These are phyloP conservation scores for Selaginella moellendorffii DNA, from an alignment of 75 land plant genomes.

Conservation along the genomic window DNA sequence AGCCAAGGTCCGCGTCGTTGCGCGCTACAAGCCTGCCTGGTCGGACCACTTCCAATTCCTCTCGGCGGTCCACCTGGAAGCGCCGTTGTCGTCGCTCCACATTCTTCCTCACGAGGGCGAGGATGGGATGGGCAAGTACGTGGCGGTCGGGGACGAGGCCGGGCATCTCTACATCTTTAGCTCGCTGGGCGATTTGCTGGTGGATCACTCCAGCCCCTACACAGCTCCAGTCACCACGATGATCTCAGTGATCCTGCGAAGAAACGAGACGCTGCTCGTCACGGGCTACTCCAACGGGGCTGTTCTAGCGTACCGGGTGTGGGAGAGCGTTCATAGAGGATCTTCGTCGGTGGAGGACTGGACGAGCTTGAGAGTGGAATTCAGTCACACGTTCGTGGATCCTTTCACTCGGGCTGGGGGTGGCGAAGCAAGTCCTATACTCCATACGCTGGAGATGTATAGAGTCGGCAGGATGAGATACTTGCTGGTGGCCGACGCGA, in stretches of 20 bases:
- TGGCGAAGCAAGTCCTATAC: background rate
- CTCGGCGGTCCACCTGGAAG: slow-evolving; percentile 61
- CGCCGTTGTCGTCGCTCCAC: slow-evolving; percentile 38
- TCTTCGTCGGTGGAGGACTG: slow-evolving; percentile 34
- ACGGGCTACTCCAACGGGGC: slow-evolving; percentile 75
- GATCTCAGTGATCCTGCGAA: slow-evolving; percentile 39
- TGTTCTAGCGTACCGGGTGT: slow-evolving; percentile 44
- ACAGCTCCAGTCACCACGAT: slow-evolving; percentile 45
- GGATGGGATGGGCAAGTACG: slow-evolving; percentile 64
- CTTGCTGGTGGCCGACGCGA: slow-evolving; percentile 34
- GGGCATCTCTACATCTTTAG: slow-evolving; percentile 57
- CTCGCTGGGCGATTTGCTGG: slow-evolving; percentile 43
- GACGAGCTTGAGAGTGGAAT: slow-evolving; percentile 10
- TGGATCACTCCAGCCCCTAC: slow-evolving; percentile 36
- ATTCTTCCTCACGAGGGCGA: slow-evolving; percentile 63
- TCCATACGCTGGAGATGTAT: slow-evolving; percentile 50
- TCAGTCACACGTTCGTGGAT: background rate
- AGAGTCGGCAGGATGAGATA: slow-evolving; percentile 52
- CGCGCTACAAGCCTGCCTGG: slow-evolving; percentile 71
- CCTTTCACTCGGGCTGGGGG: background rate
- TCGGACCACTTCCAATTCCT: slow-evolving; percentile 68
- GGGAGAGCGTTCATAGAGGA: slow-evolving; percentile 31
- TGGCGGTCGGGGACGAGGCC: slow-evolving; percentile 58
- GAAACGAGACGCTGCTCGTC: slow-evolving; percentile 62
- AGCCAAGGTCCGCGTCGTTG: slow-evolving; percentile 22